Base-by-base conservation (phyloP, 1,284 basidiomycete species). In the Puccinia triticina region DNA sequence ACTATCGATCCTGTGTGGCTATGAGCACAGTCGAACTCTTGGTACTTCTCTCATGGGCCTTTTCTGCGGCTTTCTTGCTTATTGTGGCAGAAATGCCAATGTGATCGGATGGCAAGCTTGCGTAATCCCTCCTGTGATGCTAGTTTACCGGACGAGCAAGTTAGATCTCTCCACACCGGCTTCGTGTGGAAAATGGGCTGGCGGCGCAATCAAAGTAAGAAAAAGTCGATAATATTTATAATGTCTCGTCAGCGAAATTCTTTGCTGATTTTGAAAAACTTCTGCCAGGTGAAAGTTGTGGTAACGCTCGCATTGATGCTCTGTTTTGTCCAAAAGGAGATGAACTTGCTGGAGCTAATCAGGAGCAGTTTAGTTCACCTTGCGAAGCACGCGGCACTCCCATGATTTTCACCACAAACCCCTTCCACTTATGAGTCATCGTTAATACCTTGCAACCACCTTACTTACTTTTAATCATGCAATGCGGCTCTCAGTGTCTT, bases 1-100 rank as follows among this genome's bases (percentile, higher is more conserved):
- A 61, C 40, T 80, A 23, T 80, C 77, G 18, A 80, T 80, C 32
- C 48, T 80, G 40, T 80, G 66, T 40, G 77, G 77, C 40, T 80
- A 80, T 61, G 53, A 80, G 32, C 34, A 43, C 10, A 80, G 77
- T 50, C 50, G 67, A 55, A 72, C 53, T 57, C 46, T 80, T 4
- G 77, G 77, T 26, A 67, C 67, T 57, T 23, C 34, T 48, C 77
- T 80, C 34, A 61, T 80, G 50, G 14, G 50, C 32, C 50, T 48
- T 50, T 80, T 72, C 46, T 57, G 61, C 46, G 50, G 14, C 77
- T 66, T 78, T 40, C 48, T 78, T 66, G 77, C 61, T 78, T 37
- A 40, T 75, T 75, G 53, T 32, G 50, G 40, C 2, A 59, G 26
- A 37, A 40, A 75, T 37, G 29, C 73, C 34, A 26, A 75, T 37